Evolutionary conservation across 1,284 basidiomycete genomes (phyloP).

Genomic region (Chalciporus sp.): DNA sequence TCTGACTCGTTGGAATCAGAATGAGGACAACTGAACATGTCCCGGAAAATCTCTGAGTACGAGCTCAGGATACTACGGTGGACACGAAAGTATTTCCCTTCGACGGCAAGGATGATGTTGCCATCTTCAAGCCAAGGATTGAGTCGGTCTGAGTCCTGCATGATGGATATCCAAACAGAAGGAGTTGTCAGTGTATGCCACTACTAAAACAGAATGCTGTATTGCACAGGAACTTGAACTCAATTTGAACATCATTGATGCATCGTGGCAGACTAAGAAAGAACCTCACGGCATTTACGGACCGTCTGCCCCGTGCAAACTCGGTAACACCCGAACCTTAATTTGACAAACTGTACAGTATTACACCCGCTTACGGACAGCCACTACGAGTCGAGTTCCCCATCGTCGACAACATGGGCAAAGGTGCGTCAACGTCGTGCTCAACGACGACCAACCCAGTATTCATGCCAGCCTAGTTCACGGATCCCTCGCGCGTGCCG

Average conservation of each 20-base stretch:
- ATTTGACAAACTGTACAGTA: slow-evolving; percentile 24
- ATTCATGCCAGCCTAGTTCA: slow-evolving; percentile 63
- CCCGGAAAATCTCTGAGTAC: slow-evolving; percentile 23
- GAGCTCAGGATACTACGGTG: slow-evolving; percentile 17
- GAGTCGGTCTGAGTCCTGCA: background rate
- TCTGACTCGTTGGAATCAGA: background rate
- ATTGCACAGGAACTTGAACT: background rate
- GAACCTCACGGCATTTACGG: too few relatives aligned
- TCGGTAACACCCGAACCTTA: slow-evolving; percentile 13
- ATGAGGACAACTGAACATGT: slow-evolving; percentile 19
- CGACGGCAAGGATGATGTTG: slow-evolving; percentile 16
- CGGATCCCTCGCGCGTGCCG: slow-evolving; percentile 99
- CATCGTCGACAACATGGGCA: slow-evolving; percentile 64
- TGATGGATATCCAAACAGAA: background rate
- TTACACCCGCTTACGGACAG: slow-evolving; percentile 16
- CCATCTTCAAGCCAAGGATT: slow-evolving; percentile 27
- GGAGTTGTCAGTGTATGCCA: too few relatives aligned
- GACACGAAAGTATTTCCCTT: slow-evolving; percentile 20
- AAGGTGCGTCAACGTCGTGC: slow-evolving; percentile 45
- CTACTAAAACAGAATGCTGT: background rate
- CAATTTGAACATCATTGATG: background rate
- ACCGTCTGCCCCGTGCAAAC: background rate
- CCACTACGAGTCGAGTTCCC: slow-evolving; percentile 20
- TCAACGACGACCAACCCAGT: background rate
- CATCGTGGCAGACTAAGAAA: background rate